A percentile compares a stretch with the other conserved stretches of the same genome.
phyloP scores from a whole-genome alignment of 306 rosid genomes.

The Sicyos edulis region DNA sequence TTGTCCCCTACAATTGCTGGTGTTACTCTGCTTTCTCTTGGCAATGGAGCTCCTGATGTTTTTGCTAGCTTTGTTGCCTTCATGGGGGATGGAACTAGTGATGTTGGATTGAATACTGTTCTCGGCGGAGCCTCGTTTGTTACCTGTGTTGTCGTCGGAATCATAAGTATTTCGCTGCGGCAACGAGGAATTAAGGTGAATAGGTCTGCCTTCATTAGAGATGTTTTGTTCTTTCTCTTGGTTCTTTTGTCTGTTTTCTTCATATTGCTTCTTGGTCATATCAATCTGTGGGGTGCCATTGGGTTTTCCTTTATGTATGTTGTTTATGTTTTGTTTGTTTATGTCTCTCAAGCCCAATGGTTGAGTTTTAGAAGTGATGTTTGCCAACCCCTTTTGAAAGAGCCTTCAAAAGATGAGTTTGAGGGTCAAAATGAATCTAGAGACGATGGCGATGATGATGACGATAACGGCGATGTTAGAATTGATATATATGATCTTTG shows the following conservation, averaged over 20 bases:
- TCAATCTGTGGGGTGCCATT: conserved; percentile 52
- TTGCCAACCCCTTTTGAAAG: conserved; percentile 17
- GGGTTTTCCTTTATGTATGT: conserved; percentile 51
- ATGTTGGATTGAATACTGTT: conserved; percentile 61
- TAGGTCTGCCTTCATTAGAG: conserved; percentile 49
- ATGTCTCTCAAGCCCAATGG: conserved; percentile 42
- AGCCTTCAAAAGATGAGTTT: conserved; percentile 7
- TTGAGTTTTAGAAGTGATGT: background rate
- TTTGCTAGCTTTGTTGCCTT: conserved; percentile 63
- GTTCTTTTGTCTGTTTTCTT: conserved; percentile 40
- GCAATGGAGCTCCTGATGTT: conserved; percentile 88
- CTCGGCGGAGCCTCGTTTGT: conserved; percentile 73
- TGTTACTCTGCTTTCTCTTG: conserved; percentile 75
- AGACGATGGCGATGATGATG: background rate
- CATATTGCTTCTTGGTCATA: conserved; percentile 44
- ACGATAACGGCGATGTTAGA: too few species aligned
- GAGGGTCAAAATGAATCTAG: conserved; percentile 8
- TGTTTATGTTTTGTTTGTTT: conserved; percentile 53
- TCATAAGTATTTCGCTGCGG: conserved; percentile 45
- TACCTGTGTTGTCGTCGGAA: conserved; percentile 55
- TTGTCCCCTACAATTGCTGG: conserved; percentile 89
- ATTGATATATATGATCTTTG: conserved; percentile 8
- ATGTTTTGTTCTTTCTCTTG: conserved; percentile 53
- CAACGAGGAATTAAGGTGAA: conserved; percentile 34
- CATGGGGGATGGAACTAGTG: conserved; percentile 45